Base-by-base conservation (phyloP, 371 early-diverging fungal genomes). In the Quaeritorhiza haematococci region DNA sequence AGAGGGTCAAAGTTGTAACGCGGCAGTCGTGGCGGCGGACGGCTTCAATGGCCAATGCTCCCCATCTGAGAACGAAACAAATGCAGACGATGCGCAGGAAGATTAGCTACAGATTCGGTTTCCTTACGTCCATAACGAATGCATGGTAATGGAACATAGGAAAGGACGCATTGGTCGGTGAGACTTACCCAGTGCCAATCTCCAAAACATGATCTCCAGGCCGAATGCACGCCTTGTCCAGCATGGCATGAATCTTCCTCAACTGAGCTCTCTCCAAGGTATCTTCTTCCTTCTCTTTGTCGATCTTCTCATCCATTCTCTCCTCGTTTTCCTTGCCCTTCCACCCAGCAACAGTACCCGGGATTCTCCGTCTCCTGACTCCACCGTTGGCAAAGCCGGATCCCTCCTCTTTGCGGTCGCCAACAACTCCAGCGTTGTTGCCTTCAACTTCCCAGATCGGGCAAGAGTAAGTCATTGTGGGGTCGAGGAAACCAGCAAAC, bases 391-490 rank as follows among this genome's bases (percentile, higher is more conserved):
- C n/a, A 13, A 38, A n/a, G n/a, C 13, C n/a, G n/a, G 38, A 38
- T 38, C n/a, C n/a, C 24, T 13, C 24, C 24, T 45, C 46, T 7
- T 45, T 26, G 46, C 24, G 19, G 13, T 45, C 46, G 46, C 21
- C 46, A 38, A n/a, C n/a, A 38, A n/a, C 13, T 38, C 13, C n/a
- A 13, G 38, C n/a, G n/a, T n/a, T n/a, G n/a, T n/a, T n/a, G n/a
- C n/a, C n/a, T 7, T 35, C 58, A 29, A 49, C 62, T 44, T 45
- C 62, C 79, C 82, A 85, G 26, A 83, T 68, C n/a, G 83, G 85
- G 46, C 84, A 84, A 19, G 84, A 84, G 71, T 87, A 87, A 17
- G 79, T 84, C 83, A 85, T 79, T 23, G 80, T 76, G 1, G 69
- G 64, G 62, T 84, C 85, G 47, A 87, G 63, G 50, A 87, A 86